Evolutionary conservation across 2,329 filamentous ascomycete species (phyloP), one percentile per base, ranked within the genome.

Genomic region (Conoideocrella luteorostrata): DNA sequence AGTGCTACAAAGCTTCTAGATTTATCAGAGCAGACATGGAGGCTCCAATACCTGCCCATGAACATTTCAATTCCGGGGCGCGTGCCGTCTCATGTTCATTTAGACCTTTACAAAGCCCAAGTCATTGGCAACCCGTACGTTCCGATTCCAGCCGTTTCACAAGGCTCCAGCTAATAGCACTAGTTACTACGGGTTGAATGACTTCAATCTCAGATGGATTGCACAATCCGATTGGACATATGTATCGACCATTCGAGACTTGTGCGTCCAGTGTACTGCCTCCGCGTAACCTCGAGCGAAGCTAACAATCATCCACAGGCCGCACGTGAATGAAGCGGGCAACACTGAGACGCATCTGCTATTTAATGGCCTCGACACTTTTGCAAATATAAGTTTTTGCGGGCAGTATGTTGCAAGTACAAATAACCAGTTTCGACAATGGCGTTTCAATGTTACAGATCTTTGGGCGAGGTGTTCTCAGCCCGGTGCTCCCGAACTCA

Each of bases 291-390:
- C n/a, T 26, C n/a, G n/a, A n/a, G n/a, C n/a, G n/a, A n/a, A n/a
- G 13, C 34, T 37, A 13, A 43, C 24, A 4, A 5, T 23, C 11
- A 3, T 17, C 30, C 32, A 51, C 49, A 26, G 32, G 37, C 39
- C 41, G 4, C 26, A 46, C 53, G 30, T 34, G 59, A 61, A 12
- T 67, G 26, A 22, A 21, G 44, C 41, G 18, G 30, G 46, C 1
- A n/a, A 56, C 56, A 2, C 64, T 53, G 5, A 77, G 71, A 3
- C 81, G 71, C 37, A 22, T 65, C 67, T 82, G 1, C 63, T 80
- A 0, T 82, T 82, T 60, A 71, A 82, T 44, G 78, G 78, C 6
- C 64, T 82, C 2, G 78, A 83, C 49, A 82, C 78, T 0, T 81
- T 80, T 50, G 66, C 76, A 5, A 71, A 70, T 9, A 70, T 83